Evolutionary conservation across 768 basidiomycete species (phyloP), one percentile per base, ranked within the genome.

Genomic region (Tremella yokohamensis): DNA sequence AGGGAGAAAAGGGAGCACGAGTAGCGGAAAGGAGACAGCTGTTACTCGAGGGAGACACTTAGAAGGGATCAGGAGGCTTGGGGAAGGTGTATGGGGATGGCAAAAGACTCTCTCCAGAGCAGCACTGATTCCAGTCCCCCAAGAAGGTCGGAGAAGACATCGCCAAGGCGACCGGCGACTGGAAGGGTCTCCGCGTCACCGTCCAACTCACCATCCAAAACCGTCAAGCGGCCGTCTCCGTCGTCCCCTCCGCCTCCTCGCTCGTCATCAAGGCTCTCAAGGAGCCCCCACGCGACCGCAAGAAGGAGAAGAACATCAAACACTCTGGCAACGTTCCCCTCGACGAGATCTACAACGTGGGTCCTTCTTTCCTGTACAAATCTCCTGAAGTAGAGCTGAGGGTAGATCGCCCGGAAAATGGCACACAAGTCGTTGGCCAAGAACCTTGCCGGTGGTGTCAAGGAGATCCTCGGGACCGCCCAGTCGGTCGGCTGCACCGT

Each of bases 61-160:
- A 34, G 29, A 34, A 34, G 29, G 29, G 29, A 6, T 34, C 29
- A 11, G 11, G 4, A 11, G 29, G 29, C 11, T 34, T 34, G 4
- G 11, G 29, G n/a, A n/a, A n/a, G n/a, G n/a, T n/a, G n/a, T 11
- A 34, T 11, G 29, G 29, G 29, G 29, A 34, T 34, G 29, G 29
- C 11, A 11, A 11, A 34, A 34, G 29, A 34, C 29, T 34, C 29
- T 18, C 38, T 45, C 16, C 26, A 1, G 37, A 38, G 40, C 55
- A 29, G 22, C 57, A 29, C 40, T 45, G 51, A 49, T 52, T 24
- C 20, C 22, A 98, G 96, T 97, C 96, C 58, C 96, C 96, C 70
- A 99, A 99, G 83, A 98, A 98, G 83, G 96, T 99, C 80, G 96
- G 96, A 81, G 96, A 99, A 90, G 96, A 99, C 81, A 99, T 99